phyloP scores from a whole-genome alignment of 768 basidiomycete species.

The Boletus pseudopeckii region DNA sequence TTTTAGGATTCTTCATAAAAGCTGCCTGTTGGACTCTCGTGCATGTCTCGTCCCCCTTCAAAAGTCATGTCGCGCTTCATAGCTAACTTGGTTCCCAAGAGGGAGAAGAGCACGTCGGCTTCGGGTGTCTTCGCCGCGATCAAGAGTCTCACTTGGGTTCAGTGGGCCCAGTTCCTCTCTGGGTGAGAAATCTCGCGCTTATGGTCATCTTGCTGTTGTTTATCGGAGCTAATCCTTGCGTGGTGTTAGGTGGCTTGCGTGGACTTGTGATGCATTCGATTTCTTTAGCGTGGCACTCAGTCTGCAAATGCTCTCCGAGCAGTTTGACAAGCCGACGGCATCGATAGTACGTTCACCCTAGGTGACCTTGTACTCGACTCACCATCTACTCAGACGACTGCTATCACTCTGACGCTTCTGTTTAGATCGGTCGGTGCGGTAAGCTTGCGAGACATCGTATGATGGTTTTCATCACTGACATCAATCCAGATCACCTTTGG shows the following conservation, averaged over 20 bases:
- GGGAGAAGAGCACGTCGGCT: slow-evolving; percentile 37
- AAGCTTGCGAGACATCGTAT: slow-evolving; percentile 13
- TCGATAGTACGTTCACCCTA: slow-evolving; percentile 38
- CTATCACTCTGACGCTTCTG: slow-evolving; percentile 88
- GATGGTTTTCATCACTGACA: neutral
- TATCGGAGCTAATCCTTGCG: neutral
- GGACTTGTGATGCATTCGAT: slow-evolving; percentile 85
- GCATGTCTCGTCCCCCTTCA: neutral
- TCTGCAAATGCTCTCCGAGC: slow-evolving; percentile 42
- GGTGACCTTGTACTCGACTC: neutral
- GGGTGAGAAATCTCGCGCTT: slow-evolving; percentile 36
- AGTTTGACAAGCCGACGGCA: slow-evolving; percentile 45
- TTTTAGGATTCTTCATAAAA: slow-evolving; percentile 17
- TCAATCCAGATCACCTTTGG: slow-evolving; percentile 63
- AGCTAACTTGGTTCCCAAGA: slow-evolving; percentile 45
- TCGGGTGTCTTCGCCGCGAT: slow-evolving; percentile 44
- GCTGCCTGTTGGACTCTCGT: neutral
- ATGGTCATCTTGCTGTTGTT: neutral
- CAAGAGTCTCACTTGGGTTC: slow-evolving; percentile 45
- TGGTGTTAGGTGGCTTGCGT: slow-evolving; percentile 67
- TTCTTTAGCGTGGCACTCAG: slow-evolving; percentile 77
- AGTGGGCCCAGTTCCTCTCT: slow-evolving; percentile 56
- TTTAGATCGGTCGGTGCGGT: slow-evolving; percentile 80
- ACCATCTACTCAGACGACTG: slow-evolving; percentile 49
- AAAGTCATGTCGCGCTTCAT: slow-evolving; percentile 35